A percentile compares a stretch with the other conserved stretches of the same genome.
Evolutionary conservation across 129 eudicot species (phyloP).

Genomic region (Lactuca saligna): DNA sequence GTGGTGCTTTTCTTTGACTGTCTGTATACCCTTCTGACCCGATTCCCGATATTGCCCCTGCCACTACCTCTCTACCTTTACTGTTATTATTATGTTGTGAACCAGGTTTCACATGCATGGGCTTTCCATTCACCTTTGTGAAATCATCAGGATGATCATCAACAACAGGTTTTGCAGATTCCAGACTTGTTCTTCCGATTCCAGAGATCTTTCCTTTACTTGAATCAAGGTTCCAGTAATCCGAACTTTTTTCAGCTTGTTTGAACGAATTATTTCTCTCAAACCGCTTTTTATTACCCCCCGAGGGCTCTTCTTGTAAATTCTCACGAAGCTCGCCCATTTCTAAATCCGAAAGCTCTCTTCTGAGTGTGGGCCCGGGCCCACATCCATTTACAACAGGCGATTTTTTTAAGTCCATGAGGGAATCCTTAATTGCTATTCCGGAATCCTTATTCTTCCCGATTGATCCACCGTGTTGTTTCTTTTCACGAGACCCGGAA

Average conservation of each 20-base stretch:
- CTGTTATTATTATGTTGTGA: slow-evolving; percentile 39
- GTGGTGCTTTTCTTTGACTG: slow-evolving; percentile 41
- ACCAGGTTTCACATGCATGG: slow-evolving; percentile 38
- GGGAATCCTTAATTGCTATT: slow-evolving; percentile 29
- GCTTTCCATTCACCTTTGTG: slow-evolving; percentile 40
- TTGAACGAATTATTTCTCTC: slow-evolving; percentile 65
- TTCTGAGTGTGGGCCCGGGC: slow-evolving; percentile 41
- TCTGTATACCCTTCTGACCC: slow-evolving; percentile 57
- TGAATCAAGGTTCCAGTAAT: slow-evolving; percentile 54
- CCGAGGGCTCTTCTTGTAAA: slow-evolving; percentile 49
- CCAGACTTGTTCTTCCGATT: slow-evolving; percentile 43
- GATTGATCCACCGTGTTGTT: slow-evolving; percentile 42
- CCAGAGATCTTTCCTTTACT: slow-evolving; percentile 54
- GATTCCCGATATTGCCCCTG: slow-evolving; percentile 37
- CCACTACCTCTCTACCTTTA: slow-evolving; percentile 53
- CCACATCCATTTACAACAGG: slow-evolving; percentile 57
- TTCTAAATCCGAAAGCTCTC: slow-evolving; percentile 85
- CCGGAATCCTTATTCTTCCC: slow-evolving; percentile 49
- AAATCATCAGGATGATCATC: slow-evolving; percentile 50
- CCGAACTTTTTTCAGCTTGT: slow-evolving; percentile 58
- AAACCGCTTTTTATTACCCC: slow-evolving; percentile 45
- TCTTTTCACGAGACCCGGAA: slow-evolving; percentile 43
- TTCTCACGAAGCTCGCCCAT: slow-evolving; percentile 94
- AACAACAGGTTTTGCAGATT: slow-evolving; percentile 37
- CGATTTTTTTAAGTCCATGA: slow-evolving; percentile 37